phyloP scores from a whole-genome alignment of 139 green algal species.

The Coccomyxa sp. region DNA sequence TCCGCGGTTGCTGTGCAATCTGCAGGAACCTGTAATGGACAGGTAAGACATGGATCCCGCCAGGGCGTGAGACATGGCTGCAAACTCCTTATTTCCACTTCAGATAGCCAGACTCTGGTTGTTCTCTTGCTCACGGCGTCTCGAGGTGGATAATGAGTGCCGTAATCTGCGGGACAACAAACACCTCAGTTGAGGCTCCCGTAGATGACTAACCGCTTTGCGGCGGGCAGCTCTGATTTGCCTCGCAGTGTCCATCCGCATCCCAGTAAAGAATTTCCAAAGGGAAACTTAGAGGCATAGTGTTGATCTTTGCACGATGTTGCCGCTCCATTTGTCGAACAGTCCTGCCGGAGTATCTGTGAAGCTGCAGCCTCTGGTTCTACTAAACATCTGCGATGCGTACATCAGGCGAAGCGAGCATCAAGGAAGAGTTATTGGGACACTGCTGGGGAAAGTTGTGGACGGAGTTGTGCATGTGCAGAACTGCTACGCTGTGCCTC shows the following conservation, averaged over 20 bases:
- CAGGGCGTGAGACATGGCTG: conserved; percentile 5
- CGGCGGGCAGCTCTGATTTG: too few relatives aligned
- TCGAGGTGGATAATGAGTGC: too few relatives aligned
- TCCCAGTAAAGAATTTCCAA: too few relatives aligned
- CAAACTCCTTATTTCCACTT: too few relatives aligned
- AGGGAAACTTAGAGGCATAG: too few relatives aligned
- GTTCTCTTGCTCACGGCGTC: too few relatives aligned
- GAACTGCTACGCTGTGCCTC: conserved; percentile 93
- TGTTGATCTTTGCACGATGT: conserved; percentile 8
- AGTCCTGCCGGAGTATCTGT: conserved; percentile 49
- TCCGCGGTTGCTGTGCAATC: neutral
- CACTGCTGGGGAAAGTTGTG: conserved; percentile 76
- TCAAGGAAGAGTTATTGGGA: conserved; percentile 91
- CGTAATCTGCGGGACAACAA: too few relatives aligned
- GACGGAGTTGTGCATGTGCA: conserved; percentile 82
- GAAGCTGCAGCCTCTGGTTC: conserved; percentile 84
- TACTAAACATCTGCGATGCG: conserved; percentile 91
- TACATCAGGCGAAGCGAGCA: conserved; percentile 84
- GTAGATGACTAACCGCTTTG: too few relatives aligned
- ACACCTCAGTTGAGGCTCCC: too few relatives aligned
- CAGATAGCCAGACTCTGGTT: too few relatives aligned
- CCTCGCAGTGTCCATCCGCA: too few relatives aligned
- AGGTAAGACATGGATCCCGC: neutral
- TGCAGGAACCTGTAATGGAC: neutral
- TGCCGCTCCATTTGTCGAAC: conserved; percentile 31